Evolutionary conservation across 2,329 filamentous ascomycete species (phyloP), one percentile per base, ranked within the genome.

Genomic region (Thielaviopsis ethacetica): DNA sequence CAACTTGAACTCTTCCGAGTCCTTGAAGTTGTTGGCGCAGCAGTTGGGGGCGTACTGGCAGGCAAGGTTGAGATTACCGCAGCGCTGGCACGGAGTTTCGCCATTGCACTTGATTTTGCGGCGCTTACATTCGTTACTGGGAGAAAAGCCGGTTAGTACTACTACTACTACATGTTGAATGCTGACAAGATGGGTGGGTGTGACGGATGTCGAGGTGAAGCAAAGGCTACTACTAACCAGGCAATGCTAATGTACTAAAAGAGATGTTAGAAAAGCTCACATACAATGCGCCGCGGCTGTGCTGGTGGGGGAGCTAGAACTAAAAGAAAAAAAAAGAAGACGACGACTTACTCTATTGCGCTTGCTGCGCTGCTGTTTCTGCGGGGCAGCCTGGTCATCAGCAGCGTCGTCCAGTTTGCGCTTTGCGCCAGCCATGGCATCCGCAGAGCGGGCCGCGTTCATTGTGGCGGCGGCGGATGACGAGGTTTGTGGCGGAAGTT

Each of bases 1-100:
- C 44, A 83, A 79, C 67, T 83, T 87, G 75, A 90, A 96, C 69
- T 96, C 91, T 10, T 94, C 88, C 53, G 89, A 90, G 66, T 96
- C 91, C 70, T 91, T 93, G 77, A 95, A 90, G 70, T 81, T 89
- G 73, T 82, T 91, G 62, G 80, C 73, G 67, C 81, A 84, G 68
- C 82, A 84, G 66, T 84, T 84, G 15, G 81, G 78, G 5, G 82
- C 76, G 70, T 86, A 86, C 52, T 84, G 72, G 66, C 83, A 86
- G 62, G 77, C 70, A 19, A 85, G 74, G 64, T 81, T 82, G 68
- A 86, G 81, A 64, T 84, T 83, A 64, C 82, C 80, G 65, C 84
- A 88, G 59, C 84, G 75, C 61, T 82, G 77, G 63, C 84, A 88
- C 1, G 82, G 80, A 0, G 77, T 79, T 64, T 85, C 80, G 62